Evolutionary conservation across 176 grass and related monocot genomes (phyloP), one percentile per base, ranked within the genome.

Genomic region (Musa troglodytarum): DNA sequence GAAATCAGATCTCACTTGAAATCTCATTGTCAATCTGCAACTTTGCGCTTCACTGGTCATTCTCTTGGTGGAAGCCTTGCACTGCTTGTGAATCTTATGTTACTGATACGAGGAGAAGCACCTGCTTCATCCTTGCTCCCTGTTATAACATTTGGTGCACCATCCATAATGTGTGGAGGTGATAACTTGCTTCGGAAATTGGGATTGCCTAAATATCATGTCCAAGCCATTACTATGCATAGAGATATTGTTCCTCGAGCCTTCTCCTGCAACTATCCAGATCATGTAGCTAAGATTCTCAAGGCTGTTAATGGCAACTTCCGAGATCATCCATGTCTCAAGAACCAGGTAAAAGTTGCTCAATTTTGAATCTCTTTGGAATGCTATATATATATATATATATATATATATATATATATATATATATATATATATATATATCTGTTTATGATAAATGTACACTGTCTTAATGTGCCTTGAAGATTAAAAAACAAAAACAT

Each of bases 241-340:
- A 85, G 95, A 25, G 90, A 98, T 74, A 98, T 98, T n/a, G 95
- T 98, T 49, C 95, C 95, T 76, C 80, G 95, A 56, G 95, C 89
- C 49, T 98, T 98, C 29, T 93, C 90, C 0, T 98, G 95, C 81
- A 86, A 91, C 52, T 98, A 93, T 65, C 95, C 95, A 20, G 86
- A 98, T 61, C 86, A 98, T 77, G 82, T 98, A 19, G 80, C 84
- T 57, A 90, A 82, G 72, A 94, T 98, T 81, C 85, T 98, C 3
- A 98, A 93, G 84, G 82, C 92, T 12, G 80, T 89, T 17, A 98
- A 98, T 70, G 84, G 86, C 23, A 98, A 98, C 51, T 98, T 98
- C 70, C 86, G 95, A 26, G 85, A 78, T 53, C 95, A 84, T 75
- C 90, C 85, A 20, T 98, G 95, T 73, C 86, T 98, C 65, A 80